These are phyloP conservation scores for Cercophora newfieldiana DNA, from an alignment of 495 filamentous ascomycete species.

Conservation along the genomic window DNA sequence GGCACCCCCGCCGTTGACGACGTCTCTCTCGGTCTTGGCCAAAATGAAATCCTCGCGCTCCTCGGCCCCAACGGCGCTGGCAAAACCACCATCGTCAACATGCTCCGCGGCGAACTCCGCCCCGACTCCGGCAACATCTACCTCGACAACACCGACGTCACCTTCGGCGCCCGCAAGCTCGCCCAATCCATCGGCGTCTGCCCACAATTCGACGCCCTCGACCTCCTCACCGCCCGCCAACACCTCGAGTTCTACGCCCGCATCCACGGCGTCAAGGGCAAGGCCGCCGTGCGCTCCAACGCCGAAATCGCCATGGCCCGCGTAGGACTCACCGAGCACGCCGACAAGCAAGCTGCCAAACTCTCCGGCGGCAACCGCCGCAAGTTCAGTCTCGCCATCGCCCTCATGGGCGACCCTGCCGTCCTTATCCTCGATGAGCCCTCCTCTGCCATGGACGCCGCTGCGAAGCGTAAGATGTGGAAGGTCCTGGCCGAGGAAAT, in stretches of 20 bases:
- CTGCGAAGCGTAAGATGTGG: conserved; percentile 72
- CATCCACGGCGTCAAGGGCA: conserved; percentile 60
- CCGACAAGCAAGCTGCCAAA: conserved; percentile 49
- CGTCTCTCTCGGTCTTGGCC: conserved; percentile 71
- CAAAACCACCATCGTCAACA: conserved; percentile 76
- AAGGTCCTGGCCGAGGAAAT: conserved; percentile 56
- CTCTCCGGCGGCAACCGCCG: conserved; percentile 58
- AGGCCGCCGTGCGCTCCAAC: conserved; percentile 53
- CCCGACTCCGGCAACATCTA: conserved; percentile 61
- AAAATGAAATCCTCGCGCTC: conserved; percentile 75
- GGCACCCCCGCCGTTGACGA: conserved; percentile 69
- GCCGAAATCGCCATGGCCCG: conserved; percentile 55
- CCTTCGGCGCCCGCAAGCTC: conserved; percentile 58
- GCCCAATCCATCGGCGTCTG: conserved; percentile 70
- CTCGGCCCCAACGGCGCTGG: conserved; percentile 85
- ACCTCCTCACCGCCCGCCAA: conserved; percentile 67
- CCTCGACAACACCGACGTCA: conserved; percentile 69
- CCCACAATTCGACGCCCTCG: conserved; percentile 66
- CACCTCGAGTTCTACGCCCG: conserved; percentile 73
- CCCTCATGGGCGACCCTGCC: conserved; percentile 72
- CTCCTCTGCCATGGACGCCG: conserved; percentile 66
- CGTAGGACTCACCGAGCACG: conserved; percentile 58
- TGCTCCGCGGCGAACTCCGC: conserved; percentile 75
- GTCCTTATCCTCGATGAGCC: conserved; percentile 73
- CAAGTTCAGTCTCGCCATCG: conserved; percentile 66